These are phyloP conservation scores for Syncephalastrum racemosum DNA, from an alignment of 371 early-diverging fungal genomes.

Conservation along the genomic window DNA sequence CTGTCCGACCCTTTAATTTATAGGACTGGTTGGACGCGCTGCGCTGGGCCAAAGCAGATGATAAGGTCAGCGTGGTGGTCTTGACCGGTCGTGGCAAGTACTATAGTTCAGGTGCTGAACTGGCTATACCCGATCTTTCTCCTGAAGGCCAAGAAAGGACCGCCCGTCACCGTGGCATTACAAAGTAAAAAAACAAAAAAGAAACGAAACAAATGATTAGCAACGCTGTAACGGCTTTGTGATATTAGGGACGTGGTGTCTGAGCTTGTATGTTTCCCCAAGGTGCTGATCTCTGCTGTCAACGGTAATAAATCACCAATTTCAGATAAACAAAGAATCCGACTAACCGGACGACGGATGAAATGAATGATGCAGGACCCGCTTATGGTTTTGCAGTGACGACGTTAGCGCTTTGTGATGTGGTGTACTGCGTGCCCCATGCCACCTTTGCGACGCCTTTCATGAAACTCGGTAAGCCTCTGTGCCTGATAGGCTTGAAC, in stretches of 20 bases:
- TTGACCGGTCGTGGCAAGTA: slow-evolving; percentile 71
- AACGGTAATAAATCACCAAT: slow-evolving; percentile 48
- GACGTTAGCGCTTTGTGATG: slow-evolving; percentile 67
- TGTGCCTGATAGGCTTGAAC: not conserved
- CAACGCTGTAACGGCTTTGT: not conserved
- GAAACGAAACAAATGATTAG: not conserved
- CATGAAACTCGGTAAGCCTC: slow-evolving; percentile 58
- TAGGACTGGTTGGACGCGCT: slow-evolving; percentile 66
- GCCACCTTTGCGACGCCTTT: slow-evolving; percentile 70
- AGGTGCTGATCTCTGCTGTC: slow-evolving; percentile 71
- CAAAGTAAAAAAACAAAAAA: slow-evolving; percentile 21
- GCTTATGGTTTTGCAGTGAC: slow-evolving; percentile 74
- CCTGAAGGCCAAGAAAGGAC: slow-evolving; percentile 32
- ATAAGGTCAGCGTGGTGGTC: slow-evolving; percentile 57
- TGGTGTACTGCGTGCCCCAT: slow-evolving; percentile 62
- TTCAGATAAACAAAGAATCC: not conserved
- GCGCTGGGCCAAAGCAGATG: slow-evolving; percentile 50
- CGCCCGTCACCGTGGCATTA: slow-evolving; percentile 22
- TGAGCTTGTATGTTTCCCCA: slow-evolving; percentile 67
- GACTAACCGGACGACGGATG: not conserved
- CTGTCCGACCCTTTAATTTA: not conserved
- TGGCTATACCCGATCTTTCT: slow-evolving; percentile 38
- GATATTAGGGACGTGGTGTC: slow-evolving; percentile 46
- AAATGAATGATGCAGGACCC: slow-evolving; percentile 43
- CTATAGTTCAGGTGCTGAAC: slow-evolving; percentile 67